These are phyloP conservation scores for Berberis vulgaris DNA, from an alignment of 164 flowering plant genomes.

Conservation along the genomic window DNA sequence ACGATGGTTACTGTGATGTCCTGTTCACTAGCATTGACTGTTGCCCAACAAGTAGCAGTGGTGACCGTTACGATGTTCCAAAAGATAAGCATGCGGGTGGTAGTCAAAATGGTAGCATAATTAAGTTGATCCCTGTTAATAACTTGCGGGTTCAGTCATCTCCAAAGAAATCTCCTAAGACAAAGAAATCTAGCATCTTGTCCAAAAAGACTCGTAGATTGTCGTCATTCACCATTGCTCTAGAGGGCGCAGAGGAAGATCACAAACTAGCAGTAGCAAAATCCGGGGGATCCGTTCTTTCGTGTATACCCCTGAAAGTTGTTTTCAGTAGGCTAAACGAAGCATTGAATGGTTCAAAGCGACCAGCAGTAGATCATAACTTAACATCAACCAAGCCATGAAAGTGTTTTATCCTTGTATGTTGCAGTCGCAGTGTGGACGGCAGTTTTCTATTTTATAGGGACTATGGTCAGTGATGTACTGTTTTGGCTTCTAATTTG, in stretches of 20 bases:
- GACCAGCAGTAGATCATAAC: conserved; percentile 6
- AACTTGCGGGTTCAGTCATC: conserved; percentile 13
- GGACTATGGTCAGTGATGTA: too few relatives aligned
- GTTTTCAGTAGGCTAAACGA: conserved; percentile 85
- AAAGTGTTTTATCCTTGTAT: too few relatives aligned
- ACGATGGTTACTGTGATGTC: conserved; percentile 40
- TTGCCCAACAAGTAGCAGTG: conserved; percentile 14
- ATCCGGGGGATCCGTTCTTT: conserved; percentile 34
- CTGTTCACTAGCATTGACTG: conserved; percentile 14
- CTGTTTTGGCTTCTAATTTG: too few relatives aligned
- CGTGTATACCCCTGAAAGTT: conserved; percentile 72
- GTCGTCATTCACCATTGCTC: conserved; percentile 45
- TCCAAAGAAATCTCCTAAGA: conserved; percentile 26
- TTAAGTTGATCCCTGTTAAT: conserved; percentile 4
- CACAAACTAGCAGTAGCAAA: conserved; percentile 34
- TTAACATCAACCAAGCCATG: too few relatives aligned
- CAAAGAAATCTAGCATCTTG: conserved; percentile 27
- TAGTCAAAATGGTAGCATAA: too few relatives aligned
- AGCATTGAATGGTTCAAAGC: conserved; percentile 42
- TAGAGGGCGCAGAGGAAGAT: conserved; percentile 12
- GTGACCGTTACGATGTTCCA: conserved; percentile 12
- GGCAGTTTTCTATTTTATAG: too few relatives aligned
- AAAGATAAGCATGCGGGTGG: conserved; percentile 2
- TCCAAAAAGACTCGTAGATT: conserved; percentile 64
- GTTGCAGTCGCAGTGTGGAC: too few relatives aligned